A percentile compares a stretch with the other conserved stretches of the same genome.
Conservation (phyloP, 2,329 filamentous ascomycete species). For the Nigrograna mackinnonii region DNA sequence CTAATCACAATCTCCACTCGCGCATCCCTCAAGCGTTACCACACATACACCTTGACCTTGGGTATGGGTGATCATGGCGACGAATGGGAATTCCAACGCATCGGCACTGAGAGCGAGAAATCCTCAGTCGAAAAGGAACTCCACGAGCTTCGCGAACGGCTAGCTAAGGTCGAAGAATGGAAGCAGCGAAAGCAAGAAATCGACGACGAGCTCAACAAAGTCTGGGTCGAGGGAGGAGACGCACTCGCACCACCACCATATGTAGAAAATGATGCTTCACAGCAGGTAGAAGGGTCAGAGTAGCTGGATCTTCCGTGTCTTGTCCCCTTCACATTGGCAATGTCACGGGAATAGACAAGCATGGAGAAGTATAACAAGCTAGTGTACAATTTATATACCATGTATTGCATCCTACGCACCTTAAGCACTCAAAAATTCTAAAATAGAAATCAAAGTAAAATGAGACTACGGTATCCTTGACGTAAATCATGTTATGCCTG, state of each 20-base stretch:
- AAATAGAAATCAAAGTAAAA: too few relatives aligned
- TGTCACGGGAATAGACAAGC: too few relatives aligned
- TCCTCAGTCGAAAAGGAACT: constrained; percentile 91
- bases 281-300: too few relatives aligned
- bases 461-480: too few relatives aligned
- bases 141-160: constrained; percentile 76
- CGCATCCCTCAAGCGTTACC: constrained; percentile 92
- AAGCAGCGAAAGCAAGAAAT: constrained; percentile 78
- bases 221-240: constrained; percentile 58
- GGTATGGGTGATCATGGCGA: constrained; percentile 80
- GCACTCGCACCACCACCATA: constrained; percentile 43
- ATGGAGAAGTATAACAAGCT: too few relatives aligned
- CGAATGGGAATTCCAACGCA: constrained; percentile 90
- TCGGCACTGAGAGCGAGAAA: constrained; percentile 92
- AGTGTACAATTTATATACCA: too few relatives aligned
- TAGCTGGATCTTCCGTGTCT: too few relatives aligned
- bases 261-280: too few relatives aligned
- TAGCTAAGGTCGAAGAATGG: constrained; percentile 84
- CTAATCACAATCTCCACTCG: constrained; percentile 95
- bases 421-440: too few relatives aligned
- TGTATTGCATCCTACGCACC: too few relatives aligned
- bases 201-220: constrained; percentile 73
- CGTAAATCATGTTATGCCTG: too few relatives aligned
- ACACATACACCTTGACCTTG: constrained; percentile 86
- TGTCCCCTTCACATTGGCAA: too few relatives aligned